Conservation (phyloP, 345 rosid genomes). For the Lepidium aucheri region DNA sequence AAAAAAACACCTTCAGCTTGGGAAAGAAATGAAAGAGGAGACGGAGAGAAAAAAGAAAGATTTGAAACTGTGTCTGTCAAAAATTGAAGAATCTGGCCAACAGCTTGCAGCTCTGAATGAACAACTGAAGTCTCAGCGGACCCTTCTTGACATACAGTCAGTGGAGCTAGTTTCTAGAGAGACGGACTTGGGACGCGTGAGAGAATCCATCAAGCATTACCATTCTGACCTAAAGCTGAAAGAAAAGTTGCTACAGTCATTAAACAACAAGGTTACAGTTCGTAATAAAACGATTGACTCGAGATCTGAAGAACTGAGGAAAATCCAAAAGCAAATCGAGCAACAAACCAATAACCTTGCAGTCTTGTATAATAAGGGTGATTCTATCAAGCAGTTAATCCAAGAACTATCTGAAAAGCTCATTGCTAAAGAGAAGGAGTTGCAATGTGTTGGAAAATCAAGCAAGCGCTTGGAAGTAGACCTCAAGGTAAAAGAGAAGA, state of each 20-base stretch:
- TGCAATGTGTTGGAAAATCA: constrained; percentile 1
- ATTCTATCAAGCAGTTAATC: background rate
- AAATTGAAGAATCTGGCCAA: background rate
- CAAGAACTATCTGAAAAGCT: background rate
- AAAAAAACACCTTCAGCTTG: background rate
- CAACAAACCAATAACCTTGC: constrained; percentile 1
- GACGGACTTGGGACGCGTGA: background rate
- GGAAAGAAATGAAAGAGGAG: background rate
- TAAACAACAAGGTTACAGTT: background rate
- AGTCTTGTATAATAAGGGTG: background rate
- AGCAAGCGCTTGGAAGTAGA: background rate
- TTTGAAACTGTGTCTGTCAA: background rate
- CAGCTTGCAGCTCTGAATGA: background rate
- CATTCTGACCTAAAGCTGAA: background rate
- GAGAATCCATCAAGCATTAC: background rate
- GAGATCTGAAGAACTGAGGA: background rate
- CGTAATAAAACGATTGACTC: background rate
- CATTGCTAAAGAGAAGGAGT: background rate
- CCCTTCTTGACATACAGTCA: background rate
- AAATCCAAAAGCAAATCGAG: constrained; percentile 2
- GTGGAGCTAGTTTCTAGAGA: background rate
- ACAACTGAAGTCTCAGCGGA: background rate
- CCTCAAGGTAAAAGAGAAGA: background rate
- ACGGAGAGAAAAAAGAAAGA: background rate
- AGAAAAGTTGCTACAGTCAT: background rate